These are phyloP conservation scores for Metarhizium anisopliae DNA, from an alignment of 2,329 filamentous ascomycete species.

Conservation along the genomic window DNA sequence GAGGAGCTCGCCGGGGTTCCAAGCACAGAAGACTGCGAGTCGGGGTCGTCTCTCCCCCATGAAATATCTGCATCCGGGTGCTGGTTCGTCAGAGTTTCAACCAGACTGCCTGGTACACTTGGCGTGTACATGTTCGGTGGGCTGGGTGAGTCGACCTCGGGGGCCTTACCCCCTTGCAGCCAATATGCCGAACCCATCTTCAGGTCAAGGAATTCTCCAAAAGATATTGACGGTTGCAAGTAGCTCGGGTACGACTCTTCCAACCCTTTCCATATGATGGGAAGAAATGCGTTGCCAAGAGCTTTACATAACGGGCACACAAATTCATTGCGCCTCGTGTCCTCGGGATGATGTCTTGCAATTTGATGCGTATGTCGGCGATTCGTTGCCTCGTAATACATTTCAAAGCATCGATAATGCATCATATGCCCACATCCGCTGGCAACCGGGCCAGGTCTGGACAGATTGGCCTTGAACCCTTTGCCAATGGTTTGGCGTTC, in stretches of 20 bases:
- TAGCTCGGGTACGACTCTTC: constrained; percentile 73
- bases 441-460: constrained; percentile 68
- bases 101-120: constrained; percentile 28
- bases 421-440: constrained; percentile 96
- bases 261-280: constrained; percentile 90
- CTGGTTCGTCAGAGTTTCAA: constrained; percentile 28
- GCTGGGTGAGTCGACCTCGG: constrained; percentile 21
- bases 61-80: constrained; percentile 27
- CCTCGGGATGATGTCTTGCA: constrained; percentile 85
- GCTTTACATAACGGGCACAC: constrained; percentile 96
- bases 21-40: constrained; percentile 20
- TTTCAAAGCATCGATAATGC: constrained; percentile 93
- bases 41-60: constrained; percentile 31
- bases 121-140: constrained; percentile 24
- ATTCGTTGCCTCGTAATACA: constrained; percentile 76
- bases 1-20: constrained; percentile 34
- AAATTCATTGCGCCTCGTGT: constrained; percentile 72
- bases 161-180: constrained; percentile 29
- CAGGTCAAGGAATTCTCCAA: constrained; percentile 60
- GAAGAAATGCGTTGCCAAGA: constrained; percentile 86
- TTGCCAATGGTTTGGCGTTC: constrained; percentile 81
- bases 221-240: constrained; percentile 50
- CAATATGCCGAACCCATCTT: constrained; percentile 41
- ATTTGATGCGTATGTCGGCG: constrained; percentile 87
- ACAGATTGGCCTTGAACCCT: constrained; percentile 66